Evolutionary conservation across 2,329 filamentous ascomycete genomes (phyloP), one percentile per base, ranked within the genome.

Genomic region (Alternaria metachromatica): DNA sequence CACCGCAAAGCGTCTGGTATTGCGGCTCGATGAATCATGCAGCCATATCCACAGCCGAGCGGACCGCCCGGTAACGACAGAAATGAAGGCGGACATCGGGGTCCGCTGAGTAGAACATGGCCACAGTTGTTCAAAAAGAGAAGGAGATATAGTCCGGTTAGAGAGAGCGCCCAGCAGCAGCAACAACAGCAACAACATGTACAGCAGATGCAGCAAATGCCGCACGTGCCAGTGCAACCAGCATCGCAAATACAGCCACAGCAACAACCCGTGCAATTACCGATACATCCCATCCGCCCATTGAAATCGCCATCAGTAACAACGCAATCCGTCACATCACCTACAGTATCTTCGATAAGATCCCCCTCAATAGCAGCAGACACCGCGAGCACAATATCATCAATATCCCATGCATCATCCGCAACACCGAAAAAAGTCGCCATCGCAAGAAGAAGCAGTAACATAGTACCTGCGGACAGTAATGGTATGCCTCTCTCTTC

Each of bases 111-210:
- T 55, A 71, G 72, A 60, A 73, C 72, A 55, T 76, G 73, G 73
- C 72, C 72, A 15, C 72, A 76, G 21, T 25, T 76, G 11, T 75
- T 76, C 65, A 76, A 76, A 37, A 76, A 76, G 68, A 72, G 73
- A 44, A 70, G 73, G 53, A 68, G 73, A 71, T 72, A 74, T 62
- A 76, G 73, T 63, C 73, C 73, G 7, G 69, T 72, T 18, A 60
- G 72, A 51, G 73, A 76, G 55, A 73, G 71, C 55, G 72, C 65
- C 8, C 71, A 71, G 12, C 64, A 70, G 51, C 70, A 71, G 18
- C 63, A 65, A 13, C 67, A 71, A 21, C 64, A 69, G 21, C 61
- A 64, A 10, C 67, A 66, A 30, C 64, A 53, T 6, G 11, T 6
- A 43, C 51, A 55, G 15, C 51, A 55, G 5, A 20, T 41, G 15